Base-by-base conservation (phyloP, 345 rosid genomes). In the Corchorus capsularis region DNA sequence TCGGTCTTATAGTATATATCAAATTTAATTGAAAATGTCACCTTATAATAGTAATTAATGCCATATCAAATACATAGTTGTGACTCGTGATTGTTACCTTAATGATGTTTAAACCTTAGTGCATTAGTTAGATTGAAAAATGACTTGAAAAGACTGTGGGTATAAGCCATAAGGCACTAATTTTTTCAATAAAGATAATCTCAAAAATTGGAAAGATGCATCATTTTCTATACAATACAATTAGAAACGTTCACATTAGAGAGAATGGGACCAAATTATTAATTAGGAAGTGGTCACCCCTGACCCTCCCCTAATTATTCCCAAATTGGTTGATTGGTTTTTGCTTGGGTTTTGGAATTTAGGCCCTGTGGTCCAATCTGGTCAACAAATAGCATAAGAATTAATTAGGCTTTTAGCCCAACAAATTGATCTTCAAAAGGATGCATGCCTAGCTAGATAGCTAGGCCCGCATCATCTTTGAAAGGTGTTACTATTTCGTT, bases 231-330 rank as follows among this genome's bases (percentile, higher is more conserved):
- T 27, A 47, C 15, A 10, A 11, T 67, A 45, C 37, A 49, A 49
- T 47, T 47, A 47, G 41, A 27, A 47, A 68, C 17, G 56, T 27
- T 47, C 14, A 49, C 22, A 8, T 4, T 4, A 8, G 47, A 45
- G 47, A 45, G 1, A 1, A 27, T 27, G 27, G 63, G 35, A n/a
- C 69, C 43, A 39, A 27, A 39, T 39, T 39, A 7, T 68, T 7
- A 14, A 47, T 47, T 68, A 52, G 73, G 60, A 69, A 50, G 73
- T 16, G 60, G 60, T 69, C 73, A 52, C 27, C 62, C 32, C 57
- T 39, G 5, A 4, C 43, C 43, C 43, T 39, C 43, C 2, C 43
- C 43, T 39, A 6, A 6, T 57, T 14, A 27, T 22, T 22, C 71
- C 71, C 46, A 15, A 47, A 39, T 39, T 4, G 57, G 57, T 49